Evolutionary conservation across 1,139 yeast genomes (phyloP), one percentile per base, ranked within the genome.

Genomic region (Nakaseomyces delphensis): DNA sequence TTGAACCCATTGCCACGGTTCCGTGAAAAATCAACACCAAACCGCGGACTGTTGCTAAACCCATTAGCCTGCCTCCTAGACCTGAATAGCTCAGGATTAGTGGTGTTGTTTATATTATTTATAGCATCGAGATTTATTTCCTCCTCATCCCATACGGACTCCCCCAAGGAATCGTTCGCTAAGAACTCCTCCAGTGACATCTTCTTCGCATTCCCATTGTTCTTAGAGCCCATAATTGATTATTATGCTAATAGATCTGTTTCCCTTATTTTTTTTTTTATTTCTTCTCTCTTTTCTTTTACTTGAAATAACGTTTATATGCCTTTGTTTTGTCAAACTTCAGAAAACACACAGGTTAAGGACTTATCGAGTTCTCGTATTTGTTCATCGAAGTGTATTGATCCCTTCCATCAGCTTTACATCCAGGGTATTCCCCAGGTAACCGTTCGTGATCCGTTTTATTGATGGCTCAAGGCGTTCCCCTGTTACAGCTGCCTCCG

Each of bases 151-250:
- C 63, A 59, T 5, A 55, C 60, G 9, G 63, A 52, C 29, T 57
- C 63, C 14, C 62, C 61, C 38, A 57, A 45, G 33, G 60, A 46
- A 42, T 57, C 61, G 41, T 60, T 62, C 33, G 60, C 61, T 15
- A 60, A 53, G 48, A 60, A 60, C 43, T 60, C 63, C 42, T 60
- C 63, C 36, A 60, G 49, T 28, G 64, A 60, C 64, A 60, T 60
- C 45, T 59, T 60, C 46, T 59, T 59, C 27, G 53, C 50, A 13
- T 10, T 28, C 43, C 54, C 59, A 54, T 48, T 47, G 39, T 45
- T 45, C 36, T 39, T 43, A 39, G 47, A 36, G 8, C 27, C 37
- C 37, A 33, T 33, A n/a, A 36, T 42, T 43, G n/a, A n/a, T n/a
- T n/a, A n/a, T n/a, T n/a, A n/a, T n/a, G n/a, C n/a, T n/a, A n/a